Base-by-base conservation (phyloP, 2,329 filamentous ascomycete species). In the Biscogniauxia sp. region DNA sequence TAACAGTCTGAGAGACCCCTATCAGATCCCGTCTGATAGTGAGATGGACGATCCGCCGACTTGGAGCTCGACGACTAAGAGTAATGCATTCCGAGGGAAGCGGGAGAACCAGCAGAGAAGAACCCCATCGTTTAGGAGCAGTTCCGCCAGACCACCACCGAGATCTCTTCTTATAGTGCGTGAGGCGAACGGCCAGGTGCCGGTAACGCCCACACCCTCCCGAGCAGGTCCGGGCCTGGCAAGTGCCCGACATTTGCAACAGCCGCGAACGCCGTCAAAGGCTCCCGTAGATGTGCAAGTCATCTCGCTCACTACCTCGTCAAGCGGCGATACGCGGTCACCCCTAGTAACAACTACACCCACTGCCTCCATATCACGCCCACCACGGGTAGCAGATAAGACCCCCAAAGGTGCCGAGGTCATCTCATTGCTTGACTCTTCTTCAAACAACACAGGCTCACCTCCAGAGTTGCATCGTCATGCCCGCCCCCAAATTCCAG, bases 1-100 rank as follows among this genome's bases (percentile, higher is more conserved):
- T 20, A 59, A 56, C 32, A 53, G 60, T 8, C 61, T 55, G 11
- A 49, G 25, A 41, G 69, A 71, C 50, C 69, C 69, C 1, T 71
- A 71, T 23, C 54, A 66, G 20, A 55, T 70, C 23, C 58, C 61
- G 6, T 71, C 69, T 6, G 68, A 69, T 20, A 66, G 56, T 32
- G 68, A 70, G 20, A 55, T 23, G 8, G 53, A 68, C n/a, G 49
- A 61, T 49, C 20, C 19, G 5, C 54, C 51, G 51, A 17, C 23
- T 26, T 51, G 6, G 7, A 54, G 20, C 7, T 51, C 50, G 50
- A 23, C 37, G 5, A 17, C 37, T 45, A 45, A 45, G 17, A 17
- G 17, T 45, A n/a, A 13, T 45, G 11, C 37, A 11, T 17, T 45
- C 13, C 37, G 37, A n/a, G 37, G 37, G 17, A 45, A 45, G 7